Evolutionary conservation across 2,329 filamentous ascomycete genomes (phyloP).

Genomic region (Stachybotrys elegans): DNA sequence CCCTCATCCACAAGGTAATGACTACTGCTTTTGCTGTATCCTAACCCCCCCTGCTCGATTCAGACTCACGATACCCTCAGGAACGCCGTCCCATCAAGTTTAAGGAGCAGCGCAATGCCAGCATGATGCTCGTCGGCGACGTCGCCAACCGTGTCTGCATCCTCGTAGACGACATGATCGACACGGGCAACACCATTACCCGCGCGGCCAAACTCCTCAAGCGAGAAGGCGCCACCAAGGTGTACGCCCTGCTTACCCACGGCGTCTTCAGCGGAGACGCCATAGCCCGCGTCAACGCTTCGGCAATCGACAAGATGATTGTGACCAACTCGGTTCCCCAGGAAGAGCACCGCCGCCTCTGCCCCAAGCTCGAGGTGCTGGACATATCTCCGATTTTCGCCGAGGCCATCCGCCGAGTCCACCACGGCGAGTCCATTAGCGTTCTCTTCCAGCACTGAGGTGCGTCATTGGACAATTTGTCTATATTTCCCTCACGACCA

Average conservation of each 20-base stretch:
- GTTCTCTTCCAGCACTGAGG: slow-evolving; percentile 63
- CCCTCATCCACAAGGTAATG: slow-evolving; percentile 87
- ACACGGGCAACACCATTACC: slow-evolving; percentile 96
- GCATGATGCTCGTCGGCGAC: slow-evolving; percentile 92
- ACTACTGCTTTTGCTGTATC: slow-evolving; percentile 4
- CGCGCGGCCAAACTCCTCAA: slow-evolving; percentile 95
- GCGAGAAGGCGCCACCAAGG: slow-evolving; percentile 85
- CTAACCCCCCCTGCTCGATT: slow-evolving; percentile 24
- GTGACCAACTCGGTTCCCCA: slow-evolving; percentile 96
- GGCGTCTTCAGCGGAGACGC: slow-evolving; percentile 94
- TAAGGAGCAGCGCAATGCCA: slow-evolving; percentile 82
- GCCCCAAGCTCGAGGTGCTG: slow-evolving; percentile 85
- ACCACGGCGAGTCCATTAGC: slow-evolving; percentile 97
- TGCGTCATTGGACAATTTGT: too few species aligned
- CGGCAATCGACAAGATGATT: slow-evolving; percentile 85
- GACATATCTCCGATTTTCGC: slow-evolving; percentile 88
- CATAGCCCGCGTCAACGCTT: slow-evolving; percentile 89
- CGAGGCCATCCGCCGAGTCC: slow-evolving; percentile 91
- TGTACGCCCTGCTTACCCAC: slow-evolving; percentile 91
- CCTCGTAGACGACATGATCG: slow-evolving; percentile 87
- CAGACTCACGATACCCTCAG: slow-evolving; percentile 39
- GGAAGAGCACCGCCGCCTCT: slow-evolving; percentile 69
- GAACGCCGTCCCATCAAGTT: slow-evolving; percentile 87
- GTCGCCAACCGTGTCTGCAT: slow-evolving; percentile 79
- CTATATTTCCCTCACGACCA: too few species aligned